Evolutionary conservation across 164 flowering plant species (phyloP).

Genomic region (Berberis vulgaris): DNA sequence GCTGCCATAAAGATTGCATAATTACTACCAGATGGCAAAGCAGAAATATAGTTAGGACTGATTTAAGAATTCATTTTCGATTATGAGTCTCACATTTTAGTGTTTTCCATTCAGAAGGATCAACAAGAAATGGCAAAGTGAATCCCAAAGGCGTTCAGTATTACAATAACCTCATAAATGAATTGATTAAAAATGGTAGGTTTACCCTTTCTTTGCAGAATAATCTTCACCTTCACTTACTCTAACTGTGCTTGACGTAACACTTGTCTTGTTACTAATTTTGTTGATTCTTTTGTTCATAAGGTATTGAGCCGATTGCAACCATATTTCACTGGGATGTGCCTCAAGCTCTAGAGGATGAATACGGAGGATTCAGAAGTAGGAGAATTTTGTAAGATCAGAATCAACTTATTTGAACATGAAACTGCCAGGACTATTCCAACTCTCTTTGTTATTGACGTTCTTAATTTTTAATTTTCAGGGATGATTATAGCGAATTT

Average conservation of each 20-base stretch:
- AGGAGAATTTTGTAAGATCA: slow-evolving; percentile 16
- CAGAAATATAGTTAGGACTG: too few species aligned
- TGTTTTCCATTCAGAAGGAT: slow-evolving; percentile 13
- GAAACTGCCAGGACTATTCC: background rate
- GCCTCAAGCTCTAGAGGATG: slow-evolving; percentile 26
- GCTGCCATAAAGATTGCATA: too few species aligned
- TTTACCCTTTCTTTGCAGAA: too few species aligned
- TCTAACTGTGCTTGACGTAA: background rate
- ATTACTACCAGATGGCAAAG: too few species aligned
- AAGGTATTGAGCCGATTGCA: slow-evolving; percentile 23
- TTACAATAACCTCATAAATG: slow-evolving; percentile 13
- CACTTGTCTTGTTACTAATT: background rate
- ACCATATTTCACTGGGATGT: slow-evolving; percentile 28
- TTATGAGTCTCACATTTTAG: background rate
- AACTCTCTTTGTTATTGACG: too few species aligned
- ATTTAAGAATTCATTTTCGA: too few species aligned
- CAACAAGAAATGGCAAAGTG: slow-evolving; percentile 12
- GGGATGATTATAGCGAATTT: slow-evolving; percentile 23
- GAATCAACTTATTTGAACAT: background rate
- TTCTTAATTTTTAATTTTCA: background rate
- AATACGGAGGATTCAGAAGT: slow-evolving; percentile 28
- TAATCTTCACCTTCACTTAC: background rate
- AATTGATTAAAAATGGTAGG: slow-evolving; percentile 16
- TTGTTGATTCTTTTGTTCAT: background rate
- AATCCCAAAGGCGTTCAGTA: slow-evolving; percentile 10